These are phyloP conservation scores for Zoysia pacifica DNA, from an alignment of 176 grass and related monocot species.

Conservation along the genomic window DNA sequence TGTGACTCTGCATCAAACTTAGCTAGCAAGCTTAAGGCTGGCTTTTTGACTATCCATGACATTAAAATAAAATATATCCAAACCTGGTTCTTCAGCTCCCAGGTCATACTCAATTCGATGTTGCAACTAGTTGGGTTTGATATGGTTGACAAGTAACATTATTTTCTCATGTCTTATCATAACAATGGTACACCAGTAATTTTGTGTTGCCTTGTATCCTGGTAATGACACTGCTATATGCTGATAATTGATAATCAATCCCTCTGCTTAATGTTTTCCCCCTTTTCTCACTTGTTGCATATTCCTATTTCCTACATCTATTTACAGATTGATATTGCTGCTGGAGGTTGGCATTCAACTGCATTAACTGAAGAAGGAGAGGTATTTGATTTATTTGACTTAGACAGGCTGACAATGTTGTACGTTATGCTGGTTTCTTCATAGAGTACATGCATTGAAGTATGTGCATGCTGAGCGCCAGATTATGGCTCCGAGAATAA, in stretches of 20 bases:
- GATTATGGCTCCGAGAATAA: not conserved
- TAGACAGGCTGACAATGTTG: not conserved
- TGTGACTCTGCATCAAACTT: not conserved
- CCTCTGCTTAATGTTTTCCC: not conserved
- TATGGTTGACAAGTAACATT: not conserved
- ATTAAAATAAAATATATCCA: not conserved
- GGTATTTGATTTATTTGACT: slow-evolving; percentile 51
- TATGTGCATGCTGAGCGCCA: not conserved
- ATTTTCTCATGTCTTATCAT: not conserved
- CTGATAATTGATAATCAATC: not conserved
- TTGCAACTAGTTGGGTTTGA: not conserved
- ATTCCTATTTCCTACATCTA: slow-evolving; percentile 8
- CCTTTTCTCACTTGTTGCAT: slow-evolving; percentile 33
- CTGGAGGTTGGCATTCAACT: slow-evolving; percentile 98
- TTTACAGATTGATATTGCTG: slow-evolving; percentile 94
- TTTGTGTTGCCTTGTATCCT: slow-evolving; percentile 2
- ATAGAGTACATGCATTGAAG: not conserved
- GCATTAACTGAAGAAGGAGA: slow-evolving; percentile 80
- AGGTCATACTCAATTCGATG: slow-evolving; percentile 13
- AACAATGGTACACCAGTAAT: not conserved
- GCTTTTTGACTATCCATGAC: slow-evolving; percentile 1
- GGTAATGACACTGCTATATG: slow-evolving; percentile 6
- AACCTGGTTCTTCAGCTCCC: not conserved
- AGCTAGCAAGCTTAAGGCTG: not conserved
- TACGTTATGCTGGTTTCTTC: slow-evolving; percentile 19